A percentile compares a stretch with the other conserved stretches of the same genome.
These are phyloP conservation scores for Ceratocystis alfenasii DNA, from an alignment of 2,329 filamentous ascomycete species.

Conservation along the genomic window DNA sequence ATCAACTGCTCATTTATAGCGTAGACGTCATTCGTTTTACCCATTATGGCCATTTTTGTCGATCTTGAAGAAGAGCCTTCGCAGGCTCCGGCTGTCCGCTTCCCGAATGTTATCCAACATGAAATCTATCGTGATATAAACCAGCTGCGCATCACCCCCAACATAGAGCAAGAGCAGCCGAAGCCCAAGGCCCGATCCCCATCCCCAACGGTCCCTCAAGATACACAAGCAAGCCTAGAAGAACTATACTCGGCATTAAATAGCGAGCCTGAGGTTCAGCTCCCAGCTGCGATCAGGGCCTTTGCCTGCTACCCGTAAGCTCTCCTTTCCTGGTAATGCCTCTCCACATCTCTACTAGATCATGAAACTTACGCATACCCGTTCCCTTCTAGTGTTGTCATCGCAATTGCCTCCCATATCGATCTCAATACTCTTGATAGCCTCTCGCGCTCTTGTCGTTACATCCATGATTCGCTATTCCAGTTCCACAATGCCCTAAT, in stretches of 20 bases:
- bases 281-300: conserved; percentile 23
- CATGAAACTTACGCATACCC: conserved; percentile 12
- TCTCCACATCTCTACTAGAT: neutral
- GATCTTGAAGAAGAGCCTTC: conserved; percentile 25
- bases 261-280: conserved; percentile 15
- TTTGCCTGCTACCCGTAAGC: conserved; percentile 32
- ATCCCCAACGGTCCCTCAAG: neutral
- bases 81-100: conserved; percentile 19
- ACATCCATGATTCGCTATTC: conserved; percentile 63
- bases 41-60: conserved; percentile 25
- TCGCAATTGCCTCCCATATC: conserved; percentile 61
- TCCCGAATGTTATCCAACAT: conserved; percentile 15
- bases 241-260: conserved; percentile 19
- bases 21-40: neutral
- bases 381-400: conserved; percentile 52
- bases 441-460: conserved; percentile 69
- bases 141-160: conserved; percentile 12
- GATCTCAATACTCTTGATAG: conserved; percentile 81
- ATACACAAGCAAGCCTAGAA: conserved; percentile 19
- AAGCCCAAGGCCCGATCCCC: neutral
- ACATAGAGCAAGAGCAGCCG: neutral
- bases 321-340: neutral
- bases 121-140: conserved; percentile 17
- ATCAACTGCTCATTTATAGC: neutral
- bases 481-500: conserved; percentile 67